phyloP scores from a whole-genome alignment of 2,329 filamentous ascomycete species.

The Colletotrichum filicis region DNA sequence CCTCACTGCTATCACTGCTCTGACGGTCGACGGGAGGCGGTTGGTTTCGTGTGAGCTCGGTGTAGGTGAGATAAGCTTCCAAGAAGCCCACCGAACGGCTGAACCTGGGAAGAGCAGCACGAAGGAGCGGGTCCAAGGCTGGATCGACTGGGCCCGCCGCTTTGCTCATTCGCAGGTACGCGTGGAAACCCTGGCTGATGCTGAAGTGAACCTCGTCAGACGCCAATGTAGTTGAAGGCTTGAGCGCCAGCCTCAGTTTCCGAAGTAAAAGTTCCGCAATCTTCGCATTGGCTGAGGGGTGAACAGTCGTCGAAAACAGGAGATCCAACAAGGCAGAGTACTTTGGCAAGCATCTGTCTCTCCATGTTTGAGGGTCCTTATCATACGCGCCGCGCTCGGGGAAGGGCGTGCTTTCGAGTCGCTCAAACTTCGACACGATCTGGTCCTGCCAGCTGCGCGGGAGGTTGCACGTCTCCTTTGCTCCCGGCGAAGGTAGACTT shows the following conservation, averaged over 20 bases:
- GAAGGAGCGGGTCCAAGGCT: slow-evolving; percentile 72
- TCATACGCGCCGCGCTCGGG: slow-evolving; percentile 72
- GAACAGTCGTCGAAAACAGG: slow-evolving; percentile 69
- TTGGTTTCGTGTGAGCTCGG: slow-evolving; percentile 47
- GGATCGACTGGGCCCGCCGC: slow-evolving; percentile 67
- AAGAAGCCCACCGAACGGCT: slow-evolving; percentile 74
- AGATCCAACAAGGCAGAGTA: slow-evolving; percentile 75
- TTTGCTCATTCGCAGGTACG: slow-evolving; percentile 75
- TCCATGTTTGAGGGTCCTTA: slow-evolving; percentile 71
- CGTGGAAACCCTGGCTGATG: slow-evolving; percentile 78
- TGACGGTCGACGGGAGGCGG: slow-evolving; percentile 12
- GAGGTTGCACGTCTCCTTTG: slow-evolving; percentile 65
- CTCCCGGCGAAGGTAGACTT: slow-evolving; percentile 63
- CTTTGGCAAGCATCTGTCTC: slow-evolving; percentile 72
- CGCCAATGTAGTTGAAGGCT: slow-evolving; percentile 67
- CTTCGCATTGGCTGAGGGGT: slow-evolving; percentile 73
- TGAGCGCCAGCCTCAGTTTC: slow-evolving; percentile 73
- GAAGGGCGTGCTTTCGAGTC: slow-evolving; percentile 71
- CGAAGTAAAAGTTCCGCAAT: slow-evolving; percentile 73
- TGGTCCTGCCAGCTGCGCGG: slow-evolving; percentile 79
- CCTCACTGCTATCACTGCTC: slow-evolving; percentile 56
- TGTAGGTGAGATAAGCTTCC: slow-evolving; percentile 69
- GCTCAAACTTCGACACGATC: slow-evolving; percentile 76
- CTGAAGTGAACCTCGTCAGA: slow-evolving; percentile 78
- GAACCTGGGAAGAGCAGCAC: slow-evolving; percentile 74